Evolutionary conservation across 2,329 filamentous ascomycete species (phyloP), one percentile per base, ranked within the genome.

Genomic region (Emmonsiellopsis sp.): DNA sequence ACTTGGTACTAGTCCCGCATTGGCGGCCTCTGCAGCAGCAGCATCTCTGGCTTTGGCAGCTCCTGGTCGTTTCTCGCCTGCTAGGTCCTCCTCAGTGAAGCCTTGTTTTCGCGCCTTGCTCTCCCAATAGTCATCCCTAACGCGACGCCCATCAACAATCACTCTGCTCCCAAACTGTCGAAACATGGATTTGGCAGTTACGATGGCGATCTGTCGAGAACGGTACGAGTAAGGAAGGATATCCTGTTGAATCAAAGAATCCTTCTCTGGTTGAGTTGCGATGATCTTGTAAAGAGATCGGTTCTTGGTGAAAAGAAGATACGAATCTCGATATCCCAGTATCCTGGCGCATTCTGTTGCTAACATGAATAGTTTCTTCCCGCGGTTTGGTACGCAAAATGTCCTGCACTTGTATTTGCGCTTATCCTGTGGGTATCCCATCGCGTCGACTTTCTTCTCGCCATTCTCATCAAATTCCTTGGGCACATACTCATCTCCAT

Each of bases 71-170:
- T 98, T 97, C 73, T 98, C 93, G 42, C 93, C 93, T 3, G 93
- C 93, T 49, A 91, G 79, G 69, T 98, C 93, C 58, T 94, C 90
- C 68, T 98, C 93, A 1, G 93, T 98, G 67, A 98, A 98, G 9
- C 93, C 93, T 71, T 98, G 93, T 72, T 97, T 98, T 47, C 87
- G 81, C 6, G 93, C 93, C 72, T 97, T 97, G 65, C 86, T 88
- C 71, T 97, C 93, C 93, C 93, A 98, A 71, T 98, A 98, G 68
- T 98, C 93, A 71, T 98, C 93, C 49, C 93, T 85, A 42, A 98
- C 93, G 54, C 93, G 80, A 57, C 92, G 82, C 36, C 93, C 93
- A 63, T 91, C 88, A 37, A 87, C 83, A 58, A 98, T 93, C 51
- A 98, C 86, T 58, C 93, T 82, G 69, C 91, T 96, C 48, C 93